Evolutionary conservation across 2,329 filamentous ascomycete species (phyloP).

Genomic region (Fusarium sp.): DNA sequence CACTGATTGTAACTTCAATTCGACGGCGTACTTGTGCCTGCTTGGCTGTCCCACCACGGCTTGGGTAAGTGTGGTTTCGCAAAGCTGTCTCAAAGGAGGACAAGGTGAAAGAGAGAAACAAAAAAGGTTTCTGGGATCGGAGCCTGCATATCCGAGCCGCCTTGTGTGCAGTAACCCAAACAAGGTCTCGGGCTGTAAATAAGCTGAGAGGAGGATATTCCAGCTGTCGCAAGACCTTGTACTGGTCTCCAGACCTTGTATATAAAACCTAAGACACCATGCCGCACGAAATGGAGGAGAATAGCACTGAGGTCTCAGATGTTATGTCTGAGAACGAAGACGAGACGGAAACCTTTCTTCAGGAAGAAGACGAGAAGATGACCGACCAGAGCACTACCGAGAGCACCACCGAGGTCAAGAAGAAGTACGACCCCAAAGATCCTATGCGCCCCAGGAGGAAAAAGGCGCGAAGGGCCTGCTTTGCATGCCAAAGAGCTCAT

Average conservation of each 20-base stretch:
- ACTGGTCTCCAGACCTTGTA: slow-evolving; percentile 31
- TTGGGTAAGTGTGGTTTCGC: slow-evolving; percentile 48
- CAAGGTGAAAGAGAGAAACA: slow-evolving; percentile 23
- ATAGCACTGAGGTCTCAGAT: slow-evolving; percentile 66
- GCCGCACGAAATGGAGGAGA: slow-evolving; percentile 63
- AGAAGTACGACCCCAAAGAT: slow-evolving; percentile 86
- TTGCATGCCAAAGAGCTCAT: slow-evolving; percentile 96
- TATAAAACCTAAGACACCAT: slow-evolving; percentile 66
- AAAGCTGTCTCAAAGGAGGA: slow-evolving; percentile 42
- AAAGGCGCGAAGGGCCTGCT: slow-evolving; percentile 95
- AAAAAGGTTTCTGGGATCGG: slow-evolving; percentile 38
- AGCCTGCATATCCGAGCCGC: slow-evolving; percentile 48
- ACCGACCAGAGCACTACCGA: slow-evolving; percentile 57
- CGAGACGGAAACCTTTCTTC: slow-evolving; percentile 56
- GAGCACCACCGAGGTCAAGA: slow-evolving; percentile 64
- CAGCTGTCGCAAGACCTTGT: slow-evolving; percentile 31
- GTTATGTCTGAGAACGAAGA: slow-evolving; percentile 68
- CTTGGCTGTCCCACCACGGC: slow-evolving; percentile 46
- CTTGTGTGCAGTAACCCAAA: slow-evolving; percentile 35
- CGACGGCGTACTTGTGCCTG: slow-evolving; percentile 37
- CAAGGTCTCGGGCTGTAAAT: slow-evolving; percentile 22
- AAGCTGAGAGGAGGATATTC: slow-evolving; percentile 38
- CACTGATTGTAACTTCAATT: slow-evolving; percentile 29
- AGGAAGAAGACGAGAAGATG: slow-evolving; percentile 63
- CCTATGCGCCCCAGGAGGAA: slow-evolving; percentile 89